Percentiles rank a stretch among this genome's conserved stretches.
Evolutionary conservation across 176 grass and related monocot species (phyloP).

Genomic region (Olyra latifolia): DNA sequence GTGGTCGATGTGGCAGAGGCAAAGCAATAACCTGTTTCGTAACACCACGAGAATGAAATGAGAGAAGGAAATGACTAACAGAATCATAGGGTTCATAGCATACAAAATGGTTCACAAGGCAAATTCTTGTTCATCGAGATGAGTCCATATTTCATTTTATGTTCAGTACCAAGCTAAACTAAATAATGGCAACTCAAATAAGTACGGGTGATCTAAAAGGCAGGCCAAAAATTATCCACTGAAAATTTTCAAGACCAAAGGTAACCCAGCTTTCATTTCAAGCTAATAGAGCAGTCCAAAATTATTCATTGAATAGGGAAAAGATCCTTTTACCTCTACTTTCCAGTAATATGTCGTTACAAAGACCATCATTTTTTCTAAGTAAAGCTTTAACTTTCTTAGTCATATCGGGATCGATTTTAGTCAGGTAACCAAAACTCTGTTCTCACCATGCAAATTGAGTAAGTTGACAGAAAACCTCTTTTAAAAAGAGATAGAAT

Average conservation of each 20-base stretch:
- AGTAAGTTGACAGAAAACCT: background rate
- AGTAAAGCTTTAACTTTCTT: background rate
- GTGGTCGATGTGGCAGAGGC: constrained; percentile 63
- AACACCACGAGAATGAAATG: constrained; percentile 21
- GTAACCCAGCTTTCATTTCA: too few relatives aligned
- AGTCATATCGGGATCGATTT: background rate
- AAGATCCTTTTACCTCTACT: background rate
- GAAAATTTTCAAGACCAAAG: background rate
- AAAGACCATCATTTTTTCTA: background rate
- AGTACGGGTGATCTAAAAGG: background rate
- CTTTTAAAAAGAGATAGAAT: background rate
- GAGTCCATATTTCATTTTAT: background rate
- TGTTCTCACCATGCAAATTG: background rate
- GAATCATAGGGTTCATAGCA: too few relatives aligned
- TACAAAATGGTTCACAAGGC: background rate
- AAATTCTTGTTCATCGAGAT: background rate
- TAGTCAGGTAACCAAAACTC: background rate
- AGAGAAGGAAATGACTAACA: constrained; percentile 13
- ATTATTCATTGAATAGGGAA: background rate
- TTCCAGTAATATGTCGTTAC: background rate
- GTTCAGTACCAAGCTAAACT: background rate
- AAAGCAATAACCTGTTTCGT: constrained; percentile 66
- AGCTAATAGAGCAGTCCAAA: too few relatives aligned
- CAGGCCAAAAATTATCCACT: background rate
- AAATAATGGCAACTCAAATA: background rate